Evolutionary conservation across 2,329 filamentous ascomycete genomes (phyloP).

Genomic region (Cercospora nicotianae): DNA sequence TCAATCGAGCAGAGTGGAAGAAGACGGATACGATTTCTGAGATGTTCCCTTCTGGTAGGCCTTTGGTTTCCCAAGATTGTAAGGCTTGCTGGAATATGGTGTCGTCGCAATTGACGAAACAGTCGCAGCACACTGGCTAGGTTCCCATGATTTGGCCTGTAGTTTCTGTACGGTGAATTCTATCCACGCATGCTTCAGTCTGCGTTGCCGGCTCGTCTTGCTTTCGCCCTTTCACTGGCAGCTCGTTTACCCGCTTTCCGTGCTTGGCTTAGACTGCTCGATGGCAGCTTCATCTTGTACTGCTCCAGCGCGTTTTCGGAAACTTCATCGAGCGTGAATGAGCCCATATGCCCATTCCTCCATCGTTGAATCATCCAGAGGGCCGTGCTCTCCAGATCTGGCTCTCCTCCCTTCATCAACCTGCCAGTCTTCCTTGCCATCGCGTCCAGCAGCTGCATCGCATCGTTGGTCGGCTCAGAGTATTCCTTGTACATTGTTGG

Average conservation of each 20-base stretch:
- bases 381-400: constrained; percentile 71
- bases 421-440: constrained; percentile 75
- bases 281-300: constrained; percentile 45
- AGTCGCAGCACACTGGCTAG: background rate
- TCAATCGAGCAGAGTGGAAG: no score
- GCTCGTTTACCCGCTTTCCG: constrained; percentile 64
- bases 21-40: no score
- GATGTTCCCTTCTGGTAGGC: no score
- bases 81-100: no score
- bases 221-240: constrained; percentile 18
- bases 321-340: constrained; percentile 77
- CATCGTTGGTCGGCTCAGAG: constrained; percentile 76
- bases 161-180: background rate
- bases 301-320: constrained; percentile 59
- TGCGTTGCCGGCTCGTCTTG: constrained; percentile 20
- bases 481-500: constrained; percentile 64
- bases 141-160: background rate
- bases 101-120: background rate
- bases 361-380: constrained; percentile 80
- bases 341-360: constrained; percentile 73
- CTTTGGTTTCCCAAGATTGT: no score
- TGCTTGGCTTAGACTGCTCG: constrained; percentile 66
- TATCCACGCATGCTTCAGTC: background rate
- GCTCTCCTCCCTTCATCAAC: constrained; percentile 69
- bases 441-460: constrained; percentile 67